Evolutionary conservation across 148 eudicot genomes (phyloP).

Genomic region (Dianthus caryophyllus): DNA sequence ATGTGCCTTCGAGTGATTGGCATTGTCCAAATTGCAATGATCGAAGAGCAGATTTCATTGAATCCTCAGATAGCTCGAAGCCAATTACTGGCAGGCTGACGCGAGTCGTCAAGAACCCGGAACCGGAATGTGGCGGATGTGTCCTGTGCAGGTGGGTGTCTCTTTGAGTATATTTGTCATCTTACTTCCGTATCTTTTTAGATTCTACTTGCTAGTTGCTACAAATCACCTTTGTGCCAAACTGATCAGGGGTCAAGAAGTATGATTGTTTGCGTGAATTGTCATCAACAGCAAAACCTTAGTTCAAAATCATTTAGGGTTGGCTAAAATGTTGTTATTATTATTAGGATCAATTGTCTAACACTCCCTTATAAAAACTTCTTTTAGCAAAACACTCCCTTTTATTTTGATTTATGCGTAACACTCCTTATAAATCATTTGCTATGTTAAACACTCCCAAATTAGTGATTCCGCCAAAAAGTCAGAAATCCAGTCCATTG

Average conservation of each 20-base stretch:
- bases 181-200: constrained; percentile 5
- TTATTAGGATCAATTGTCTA: no score
- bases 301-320: no score
- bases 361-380: no score
- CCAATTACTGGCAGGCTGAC: constrained; percentile 58
- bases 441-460: no score
- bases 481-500: no score
- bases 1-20: constrained; percentile 56
- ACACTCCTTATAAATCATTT: no score
- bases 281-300: not conserved
- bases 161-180: constrained; percentile 5
- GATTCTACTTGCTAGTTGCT: not conserved
- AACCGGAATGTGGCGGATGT: constrained; percentile 78
- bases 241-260: not conserved
- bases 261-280: not conserved
- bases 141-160: constrained; percentile 77
- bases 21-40: constrained; percentile 57
- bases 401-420: no score
- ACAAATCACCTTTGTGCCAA: not conserved
- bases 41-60: constrained; percentile 41
- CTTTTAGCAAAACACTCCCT: no score
- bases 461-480: no score
- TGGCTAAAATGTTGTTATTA: no score
- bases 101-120: constrained; percentile 68
- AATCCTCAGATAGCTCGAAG: constrained; percentile 33